Evolutionary conservation across 192 early-diverging fungal species (phyloP).

Genomic region (Chytriomyces sp.): DNA sequence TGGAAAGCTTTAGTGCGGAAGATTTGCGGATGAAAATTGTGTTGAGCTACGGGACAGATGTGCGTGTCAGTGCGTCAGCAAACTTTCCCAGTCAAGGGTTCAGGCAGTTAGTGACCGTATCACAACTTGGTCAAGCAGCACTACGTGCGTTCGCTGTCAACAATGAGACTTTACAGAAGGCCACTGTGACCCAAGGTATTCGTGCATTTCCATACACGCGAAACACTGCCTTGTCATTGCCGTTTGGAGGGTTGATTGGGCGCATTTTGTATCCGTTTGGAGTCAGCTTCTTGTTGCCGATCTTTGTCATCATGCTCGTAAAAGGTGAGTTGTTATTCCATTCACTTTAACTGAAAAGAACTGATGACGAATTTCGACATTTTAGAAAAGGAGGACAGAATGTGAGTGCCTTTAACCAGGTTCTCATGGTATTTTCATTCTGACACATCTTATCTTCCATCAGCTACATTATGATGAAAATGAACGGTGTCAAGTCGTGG

Average conservation of each 20-base stretch:
- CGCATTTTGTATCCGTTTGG: conserved; percentile 74
- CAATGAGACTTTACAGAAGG: conserved; percentile 57
- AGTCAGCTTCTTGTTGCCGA: conserved; percentile 70
- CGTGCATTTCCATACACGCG: conserved; percentile 61
- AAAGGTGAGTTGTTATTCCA: conserved; percentile 39
- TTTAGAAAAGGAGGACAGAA: conserved; percentile 68
- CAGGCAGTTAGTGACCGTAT: conserved; percentile 54
- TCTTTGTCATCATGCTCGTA: conserved; percentile 74
- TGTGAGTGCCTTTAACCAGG: conserved; percentile 19
- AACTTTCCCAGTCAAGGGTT: conserved; percentile 59
- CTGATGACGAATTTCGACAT: neutral
- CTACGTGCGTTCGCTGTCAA: conserved; percentile 36
- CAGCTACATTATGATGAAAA: conserved; percentile 74
- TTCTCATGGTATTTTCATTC: neutral
- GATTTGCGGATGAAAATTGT: conserved; percentile 49
- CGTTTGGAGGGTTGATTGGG: conserved; percentile 64
- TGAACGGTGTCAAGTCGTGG: conserved; percentile 71
- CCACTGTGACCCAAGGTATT: conserved; percentile 70
- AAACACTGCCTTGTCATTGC: conserved; percentile 51
- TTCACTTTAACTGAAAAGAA: neutral
- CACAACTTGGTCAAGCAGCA: conserved; percentile 42
- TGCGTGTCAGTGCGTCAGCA: conserved; percentile 43
- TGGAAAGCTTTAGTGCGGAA: conserved; percentile 55
- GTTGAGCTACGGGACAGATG: conserved; percentile 60
- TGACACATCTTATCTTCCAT: neutral